Percentiles rank a stretch among this genome's conserved stretches.
These are phyloP conservation scores for Amaranthus palmeri DNA, from an alignment of 148 eudicot species.

Conservation along the genomic window DNA sequence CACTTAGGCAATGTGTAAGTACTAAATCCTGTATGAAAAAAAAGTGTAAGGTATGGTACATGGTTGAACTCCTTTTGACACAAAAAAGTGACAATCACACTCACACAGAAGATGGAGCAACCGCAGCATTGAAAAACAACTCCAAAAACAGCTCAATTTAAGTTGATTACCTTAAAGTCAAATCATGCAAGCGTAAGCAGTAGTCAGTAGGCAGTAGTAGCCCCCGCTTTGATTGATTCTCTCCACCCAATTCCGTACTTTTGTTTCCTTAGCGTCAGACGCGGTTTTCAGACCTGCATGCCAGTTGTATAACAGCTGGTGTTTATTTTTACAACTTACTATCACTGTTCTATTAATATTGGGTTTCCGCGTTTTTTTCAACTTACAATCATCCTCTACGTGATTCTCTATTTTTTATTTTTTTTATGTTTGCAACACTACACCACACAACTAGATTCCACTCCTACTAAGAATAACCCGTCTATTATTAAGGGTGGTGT, in stretches of 20 bases:
- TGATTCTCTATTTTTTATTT: not conserved
- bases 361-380: not conserved
- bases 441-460: too few species aligned
- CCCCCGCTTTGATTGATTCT: not conserved
- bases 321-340: conserved; percentile 8
- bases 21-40: too few species aligned
- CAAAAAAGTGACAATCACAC: too few species aligned
- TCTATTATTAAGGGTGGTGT: too few species aligned
- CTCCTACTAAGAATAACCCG: too few species aligned
- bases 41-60: too few species aligned
- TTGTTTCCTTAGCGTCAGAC: not conserved
- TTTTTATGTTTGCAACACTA: not conserved
- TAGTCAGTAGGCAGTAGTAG: conserved; percentile 10
- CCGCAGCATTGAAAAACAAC: conserved; percentile 23
- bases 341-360: conserved; percentile 27
- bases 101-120: too few species aligned
- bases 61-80: too few species aligned
- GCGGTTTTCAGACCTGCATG: conserved; percentile 30
- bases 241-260: not conserved
- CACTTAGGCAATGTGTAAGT: too few species aligned
- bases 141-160: conserved; percentile 9
- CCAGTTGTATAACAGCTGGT: conserved; percentile 41
- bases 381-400: too few species aligned
- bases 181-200: conserved; percentile 25
- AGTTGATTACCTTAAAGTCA: conserved; percentile 13